Evolutionary conservation across 2,329 filamentous ascomycete genomes (phyloP).

Genomic region (Passalora sequoiae): DNA sequence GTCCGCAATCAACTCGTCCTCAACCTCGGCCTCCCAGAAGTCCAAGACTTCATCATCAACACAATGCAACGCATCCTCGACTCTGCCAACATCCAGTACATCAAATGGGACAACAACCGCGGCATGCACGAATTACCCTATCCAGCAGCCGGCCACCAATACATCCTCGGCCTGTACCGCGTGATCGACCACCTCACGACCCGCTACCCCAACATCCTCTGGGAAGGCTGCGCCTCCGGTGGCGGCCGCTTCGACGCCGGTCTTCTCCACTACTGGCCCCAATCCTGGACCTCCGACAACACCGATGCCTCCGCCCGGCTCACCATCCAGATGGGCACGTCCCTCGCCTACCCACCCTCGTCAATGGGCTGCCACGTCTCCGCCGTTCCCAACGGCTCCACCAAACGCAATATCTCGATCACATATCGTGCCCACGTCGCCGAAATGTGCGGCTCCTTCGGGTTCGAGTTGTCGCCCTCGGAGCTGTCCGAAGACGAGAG

Average conservation of each 20-base stretch:
- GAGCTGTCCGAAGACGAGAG: constrained; percentile 50
- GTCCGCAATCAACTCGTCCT: constrained; percentile 57
- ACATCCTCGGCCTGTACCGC: constrained; percentile 60
- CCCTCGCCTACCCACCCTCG: constrained; percentile 57
- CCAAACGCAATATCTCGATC: constrained; percentile 52
- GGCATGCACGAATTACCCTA: constrained; percentile 57
- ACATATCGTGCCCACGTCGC: constrained; percentile 60
- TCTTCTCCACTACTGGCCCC: constrained; percentile 60
- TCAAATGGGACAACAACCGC: constrained; percentile 66
- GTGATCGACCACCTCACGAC: constrained; percentile 58
- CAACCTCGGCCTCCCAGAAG: constrained; percentile 56
- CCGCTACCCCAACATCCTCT: constrained; percentile 57
- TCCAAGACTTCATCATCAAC: constrained; percentile 58
- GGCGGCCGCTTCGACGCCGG: constrained; percentile 62
- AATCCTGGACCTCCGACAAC: constrained; percentile 62
- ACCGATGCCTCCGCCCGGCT: constrained; percentile 59
- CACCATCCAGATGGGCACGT: constrained; percentile 60
- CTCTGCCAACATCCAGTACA: constrained; percentile 52
- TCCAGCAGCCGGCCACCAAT: constrained; percentile 52
- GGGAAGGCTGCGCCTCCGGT: constrained; percentile 62
- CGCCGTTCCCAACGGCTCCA: constrained; percentile 55
- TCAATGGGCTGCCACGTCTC: constrained; percentile 63
- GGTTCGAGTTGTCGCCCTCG: constrained; percentile 57
- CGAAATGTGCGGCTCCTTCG: constrained; percentile 64
- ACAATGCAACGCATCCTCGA: constrained; percentile 52